Conservation (phyloP, 768 basidiomycete genomes). For the Suillus decipiens region DNA sequence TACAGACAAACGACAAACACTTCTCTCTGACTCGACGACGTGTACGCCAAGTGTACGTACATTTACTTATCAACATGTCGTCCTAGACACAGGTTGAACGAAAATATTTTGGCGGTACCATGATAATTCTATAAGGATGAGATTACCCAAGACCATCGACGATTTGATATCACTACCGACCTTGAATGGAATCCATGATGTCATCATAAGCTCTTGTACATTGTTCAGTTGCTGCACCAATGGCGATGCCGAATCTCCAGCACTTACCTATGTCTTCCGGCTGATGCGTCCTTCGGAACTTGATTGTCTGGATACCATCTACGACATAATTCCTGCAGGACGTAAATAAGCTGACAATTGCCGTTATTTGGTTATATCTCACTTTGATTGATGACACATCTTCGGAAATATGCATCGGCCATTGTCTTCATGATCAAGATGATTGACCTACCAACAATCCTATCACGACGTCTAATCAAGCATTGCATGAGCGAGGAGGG, state of each 20-base stretch:
- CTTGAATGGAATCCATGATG: conserved; percentile 74
- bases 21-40: not conserved
- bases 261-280: conserved; percentile 59
- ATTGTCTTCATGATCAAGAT: not conserved
- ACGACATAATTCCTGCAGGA: conserved; percentile 63
- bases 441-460: conserved; percentile 65
- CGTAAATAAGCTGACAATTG: conserved; percentile 2
- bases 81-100: conserved; percentile 6
- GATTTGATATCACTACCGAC: conserved; percentile 35
- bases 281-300: conserved; percentile 28
- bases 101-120: conserved; percentile 84
- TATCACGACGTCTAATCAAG: conserved; percentile 25
- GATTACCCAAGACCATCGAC: conserved; percentile 7
- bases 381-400: conserved; percentile 88
- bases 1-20: not conserved
- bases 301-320: conserved; percentile 62
- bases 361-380: not conserved
- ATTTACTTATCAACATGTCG: not conserved
- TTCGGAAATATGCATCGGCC: conserved; percentile 26
- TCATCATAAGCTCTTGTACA: conserved; percentile 75
- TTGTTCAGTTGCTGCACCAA: not conserved
- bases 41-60: not conserved
- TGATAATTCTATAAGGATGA: conserved; percentile 56
- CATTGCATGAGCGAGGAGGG: not conserved
- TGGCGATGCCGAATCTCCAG: conserved; percentile 2